Evolutionary conservation across 129 eudicot genomes (phyloP), one percentile per base, ranked within the genome.

Genomic region (Sambucus nigra): DNA sequence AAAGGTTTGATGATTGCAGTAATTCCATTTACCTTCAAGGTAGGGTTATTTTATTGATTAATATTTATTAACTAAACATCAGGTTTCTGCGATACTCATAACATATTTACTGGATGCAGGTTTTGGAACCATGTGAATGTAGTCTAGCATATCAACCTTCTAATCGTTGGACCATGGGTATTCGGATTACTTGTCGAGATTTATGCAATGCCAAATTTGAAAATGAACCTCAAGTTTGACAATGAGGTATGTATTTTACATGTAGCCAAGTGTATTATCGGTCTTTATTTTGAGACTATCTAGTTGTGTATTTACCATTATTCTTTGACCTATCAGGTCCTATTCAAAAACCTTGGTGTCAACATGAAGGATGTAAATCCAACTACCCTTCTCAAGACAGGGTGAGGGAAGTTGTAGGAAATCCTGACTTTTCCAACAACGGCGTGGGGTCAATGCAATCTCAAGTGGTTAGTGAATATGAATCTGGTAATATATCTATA

Each of bases 101-200:
- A 5, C 51, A n/a, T 47, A 44, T 45, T 52, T 52, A 25, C 29
- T 64, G 58, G 50, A 14, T 70, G 60, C 62, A 89, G 97, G 64
- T 85, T 63, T 52, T 89, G 73, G 95, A 89, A 64, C 72, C 95
- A 19, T 84, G 94, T 51, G 79, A 76, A 40, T 81, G 48, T 75
- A 89, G 98, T 67, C 61, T 81, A 47, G 98, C 95, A 47, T 89
- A 84, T 76, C 81, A 57, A 71, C 98, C 98, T 66, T 95, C 98
- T 24, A 89, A 89, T 75, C 98, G 95, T 16, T 89, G 98, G 98
- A 89, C 98, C 54, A 89, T 89, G 93, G 95, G 81, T 41, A 67
- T 85, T 62, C 88, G 94, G 81, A 61, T 67, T 89, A 63, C 83
- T 89, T 71, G 78, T 93, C 59, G 98, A 89, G 79, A 84, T 89